A percentile compares a stretch with the other conserved stretches of the same genome.
phyloP scores from a whole-genome alignment of 257 asterid species.

The Solanum medicagineum region DNA sequence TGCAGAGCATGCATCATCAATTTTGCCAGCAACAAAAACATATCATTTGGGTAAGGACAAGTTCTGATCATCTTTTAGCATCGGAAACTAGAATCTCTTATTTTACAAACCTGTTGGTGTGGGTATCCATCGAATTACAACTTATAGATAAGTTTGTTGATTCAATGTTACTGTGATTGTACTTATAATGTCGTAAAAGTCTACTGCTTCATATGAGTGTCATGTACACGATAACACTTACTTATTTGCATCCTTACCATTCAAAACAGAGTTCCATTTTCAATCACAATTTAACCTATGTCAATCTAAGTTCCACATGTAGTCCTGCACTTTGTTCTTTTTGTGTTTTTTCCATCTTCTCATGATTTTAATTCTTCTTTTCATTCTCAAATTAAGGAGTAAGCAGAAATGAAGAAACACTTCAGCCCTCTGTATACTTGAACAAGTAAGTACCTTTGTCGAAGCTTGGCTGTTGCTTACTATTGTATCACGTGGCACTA shows the following conservation, averaged over 20 bases:
- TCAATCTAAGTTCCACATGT: not conserved
- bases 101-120: not conserved
- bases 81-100: not conserved
- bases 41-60: conserved; percentile 69
- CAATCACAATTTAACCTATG: not conserved
- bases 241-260: not conserved
- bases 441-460: conserved; percentile 60
- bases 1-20: conserved; percentile 84
- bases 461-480: not conserved
- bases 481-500: not conserved
- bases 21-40: conserved; percentile 74
- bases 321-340: not conserved
- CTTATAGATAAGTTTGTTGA: not conserved
- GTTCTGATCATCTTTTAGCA: not conserved
- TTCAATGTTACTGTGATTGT: not conserved
- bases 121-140: not conserved
- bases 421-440: conserved; percentile 76
- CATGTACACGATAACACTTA: not conserved
- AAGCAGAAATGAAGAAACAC: conserved; percentile 84
- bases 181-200: not conserved
- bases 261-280: not conserved
- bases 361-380: conserved; percentile 2
- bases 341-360: not conserved
- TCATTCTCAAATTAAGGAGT: conserved; percentile 36
- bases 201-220: not conserved